Conservation (phyloP, 2,329 filamentous ascomycete species). For the Colletotrichum siamense region DNA sequence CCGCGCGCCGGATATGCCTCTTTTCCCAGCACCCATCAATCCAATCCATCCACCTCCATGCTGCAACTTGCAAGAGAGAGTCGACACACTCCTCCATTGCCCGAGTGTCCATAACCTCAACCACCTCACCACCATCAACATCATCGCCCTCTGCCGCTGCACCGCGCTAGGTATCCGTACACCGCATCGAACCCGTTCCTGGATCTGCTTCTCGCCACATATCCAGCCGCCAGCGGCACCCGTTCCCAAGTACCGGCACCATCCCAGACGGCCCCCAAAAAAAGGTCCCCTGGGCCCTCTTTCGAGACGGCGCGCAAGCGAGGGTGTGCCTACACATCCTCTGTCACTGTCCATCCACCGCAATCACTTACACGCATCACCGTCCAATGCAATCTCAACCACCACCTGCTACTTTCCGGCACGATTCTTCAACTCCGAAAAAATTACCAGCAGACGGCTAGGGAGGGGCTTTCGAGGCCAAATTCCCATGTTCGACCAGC, state of each 20-base stretch:
- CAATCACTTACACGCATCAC: conserved; percentile 9
- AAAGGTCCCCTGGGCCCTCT: neutral
- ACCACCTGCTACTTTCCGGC: neutral
- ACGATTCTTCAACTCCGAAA: neutral
- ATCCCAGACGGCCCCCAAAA: neutral
- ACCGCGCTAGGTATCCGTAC: neutral
- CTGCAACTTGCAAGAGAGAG: too few relatives aligned
- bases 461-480: neutral
- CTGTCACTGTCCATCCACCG: neutral
- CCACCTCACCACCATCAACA: neutral
- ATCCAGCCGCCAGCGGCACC: neutral
- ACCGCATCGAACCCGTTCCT: conserved; percentile 7
- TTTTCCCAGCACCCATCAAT: neutral
- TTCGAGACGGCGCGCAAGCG: neutral
- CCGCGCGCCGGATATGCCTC: neutral
- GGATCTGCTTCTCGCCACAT: conserved; percentile 6
- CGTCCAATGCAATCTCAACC: neutral
- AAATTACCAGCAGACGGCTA: neutral
- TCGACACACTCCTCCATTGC: too few relatives aligned
- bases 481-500: neutral
- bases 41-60: neutral
- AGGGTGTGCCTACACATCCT: conserved; percentile 2
- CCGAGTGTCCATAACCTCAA: neutral
- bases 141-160: neutral
- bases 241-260: conserved; percentile 1